Conservation (phyloP, 306 rosid species). For the Trifolium repens region DNA sequence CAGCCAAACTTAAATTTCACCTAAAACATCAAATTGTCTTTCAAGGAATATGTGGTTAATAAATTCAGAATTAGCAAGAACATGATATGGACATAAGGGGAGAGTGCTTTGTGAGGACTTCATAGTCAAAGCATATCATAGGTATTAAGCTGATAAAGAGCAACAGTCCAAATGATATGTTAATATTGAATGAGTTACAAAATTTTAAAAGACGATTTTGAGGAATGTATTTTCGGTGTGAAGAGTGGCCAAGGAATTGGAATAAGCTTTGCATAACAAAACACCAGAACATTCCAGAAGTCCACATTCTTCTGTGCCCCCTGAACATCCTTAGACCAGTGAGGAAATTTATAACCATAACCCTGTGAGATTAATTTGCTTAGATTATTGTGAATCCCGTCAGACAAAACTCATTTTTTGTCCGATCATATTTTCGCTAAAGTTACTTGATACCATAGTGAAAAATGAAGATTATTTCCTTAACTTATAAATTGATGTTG, state of each 20-base stretch:
- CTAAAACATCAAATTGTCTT: not conserved
- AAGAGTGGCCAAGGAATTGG: not conserved
- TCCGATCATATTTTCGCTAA: not conserved
- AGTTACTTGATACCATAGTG: not conserved
- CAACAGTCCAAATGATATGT: not conserved
- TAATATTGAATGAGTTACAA: not conserved
- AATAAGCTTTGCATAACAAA: not conserved
- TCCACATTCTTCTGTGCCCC: not conserved
- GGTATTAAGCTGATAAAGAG: conserved; percentile 3
- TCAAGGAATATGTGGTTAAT: not conserved
- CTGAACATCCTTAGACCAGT: not conserved
- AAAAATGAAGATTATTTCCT: not conserved
- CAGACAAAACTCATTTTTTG: not conserved
- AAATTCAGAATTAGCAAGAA: not conserved
- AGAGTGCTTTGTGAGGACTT: not conserved
- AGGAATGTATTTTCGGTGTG: not conserved
- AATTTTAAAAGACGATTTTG: not conserved
- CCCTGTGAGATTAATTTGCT: not conserved
- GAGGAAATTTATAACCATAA: not conserved
- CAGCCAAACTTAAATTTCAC: not conserved
- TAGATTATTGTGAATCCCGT: not conserved
- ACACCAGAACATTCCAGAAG: not conserved
- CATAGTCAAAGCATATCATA: not conserved
- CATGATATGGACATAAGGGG: not conserved
- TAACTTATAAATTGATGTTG: not conserved